phyloP scores from a whole-genome alignment of 768 basidiomycete genomes.

The Tylopilus sp. region DNA sequence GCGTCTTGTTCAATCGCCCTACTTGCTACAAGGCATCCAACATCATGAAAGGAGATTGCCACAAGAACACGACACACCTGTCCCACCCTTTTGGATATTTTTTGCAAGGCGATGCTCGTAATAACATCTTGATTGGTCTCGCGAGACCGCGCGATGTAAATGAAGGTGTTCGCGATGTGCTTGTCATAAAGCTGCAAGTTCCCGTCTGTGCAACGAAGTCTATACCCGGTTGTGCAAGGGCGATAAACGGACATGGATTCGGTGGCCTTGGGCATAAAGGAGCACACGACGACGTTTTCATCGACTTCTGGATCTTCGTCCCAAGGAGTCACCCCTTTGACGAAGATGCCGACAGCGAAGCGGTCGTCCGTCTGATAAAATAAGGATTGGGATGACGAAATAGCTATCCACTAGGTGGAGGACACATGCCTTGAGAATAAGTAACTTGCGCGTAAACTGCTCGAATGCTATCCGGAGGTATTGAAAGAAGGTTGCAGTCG shows the following conservation, averaged over 20 bases:
- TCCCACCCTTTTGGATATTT: conserved; percentile 53
- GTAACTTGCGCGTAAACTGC: conserved; percentile 54
- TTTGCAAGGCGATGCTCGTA: conserved; percentile 59
- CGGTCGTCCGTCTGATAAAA: conserved; percentile 51
- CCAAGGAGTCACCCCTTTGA: conserved; percentile 56
- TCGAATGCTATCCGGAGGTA: conserved; percentile 54
- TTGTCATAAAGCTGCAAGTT: conserved; percentile 59
- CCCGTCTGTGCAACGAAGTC: conserved; percentile 53
- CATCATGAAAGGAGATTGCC: background rate
- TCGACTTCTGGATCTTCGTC: conserved; percentile 55
- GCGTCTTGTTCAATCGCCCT: conserved; percentile 51
- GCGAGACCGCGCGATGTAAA: conserved; percentile 49
- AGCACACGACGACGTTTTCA: conserved; percentile 58
- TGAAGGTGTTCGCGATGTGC: conserved; percentile 49
- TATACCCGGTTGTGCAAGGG: conserved; percentile 51
- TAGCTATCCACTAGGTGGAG: too few relatives aligned
- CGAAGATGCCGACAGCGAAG: conserved; percentile 61
- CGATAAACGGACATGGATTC: conserved; percentile 45
- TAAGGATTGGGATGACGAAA: background rate
- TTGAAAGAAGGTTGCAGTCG: conserved; percentile 56
- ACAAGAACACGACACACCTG: conserved; percentile 33
- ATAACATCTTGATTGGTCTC: conserved; percentile 46
- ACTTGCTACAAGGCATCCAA: conserved; percentile 44
- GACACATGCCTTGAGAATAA: conserved; percentile 50
- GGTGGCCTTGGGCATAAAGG: conserved; percentile 55